Evolutionary conservation across 2,329 filamentous ascomycete genomes (phyloP), one percentile per base, ranked within the genome.

Genomic region (Elsinoe arachidis): DNA sequence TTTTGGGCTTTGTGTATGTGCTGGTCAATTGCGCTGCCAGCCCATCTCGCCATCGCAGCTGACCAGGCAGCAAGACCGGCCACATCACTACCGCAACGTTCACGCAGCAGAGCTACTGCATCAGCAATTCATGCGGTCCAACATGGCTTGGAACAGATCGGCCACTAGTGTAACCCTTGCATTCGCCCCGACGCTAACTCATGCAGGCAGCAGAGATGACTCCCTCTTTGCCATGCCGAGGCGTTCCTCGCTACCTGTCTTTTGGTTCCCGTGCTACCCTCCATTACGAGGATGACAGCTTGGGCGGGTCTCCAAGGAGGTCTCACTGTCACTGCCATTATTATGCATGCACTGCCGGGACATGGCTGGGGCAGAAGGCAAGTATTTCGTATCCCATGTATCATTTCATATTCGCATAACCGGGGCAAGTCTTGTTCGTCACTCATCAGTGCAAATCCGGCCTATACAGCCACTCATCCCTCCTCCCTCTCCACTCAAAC

Each of bases 401-500:
- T 41, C 38, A 41, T 41, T 41, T 19, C 14, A 41, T 41, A n/a
- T 1, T 15, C 17, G 38, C 14, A 41, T 30, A 30, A 30, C 7
- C n/a, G n/a, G n/a, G n/a, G n/a, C 26, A 30, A 30, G 7, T 30
- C 26, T 30, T 7, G 9, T 2, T 30, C 26, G 26, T 30, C 26
- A 41, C 2, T 41, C 38, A 21, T 46, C 41, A 56, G 21, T 56
- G 39, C 39, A 49, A 38, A n/a, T 35, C 54, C 33, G 63, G 65
- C 56, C 61, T 63, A 59, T 64, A 70, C 54, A 64, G 49, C 68
- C 69, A 71, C 34, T 68, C 65, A 11, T 67, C 63, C 33, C 61
- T 61, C 19, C 63, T 61, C 49, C 68, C 69, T 14, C 65, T 74
- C 9, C 86, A 79, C 69, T 90, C 86, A 62, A 88, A 85, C 49